Evolutionary conservation across 2,329 filamentous ascomycete species (phyloP).

Genomic region (Xylariaceae sp.): DNA sequence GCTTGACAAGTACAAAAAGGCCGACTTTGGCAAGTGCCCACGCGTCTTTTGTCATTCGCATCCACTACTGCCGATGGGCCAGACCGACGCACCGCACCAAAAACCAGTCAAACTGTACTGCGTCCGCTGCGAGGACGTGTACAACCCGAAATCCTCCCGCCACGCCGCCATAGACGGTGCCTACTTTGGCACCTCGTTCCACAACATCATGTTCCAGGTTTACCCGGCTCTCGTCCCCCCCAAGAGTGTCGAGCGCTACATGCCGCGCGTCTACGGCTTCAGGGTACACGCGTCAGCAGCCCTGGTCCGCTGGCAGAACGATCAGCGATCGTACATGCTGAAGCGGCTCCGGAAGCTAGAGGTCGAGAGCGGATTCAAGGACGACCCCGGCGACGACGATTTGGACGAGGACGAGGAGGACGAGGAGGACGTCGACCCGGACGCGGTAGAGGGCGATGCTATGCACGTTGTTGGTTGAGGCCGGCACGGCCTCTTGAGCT

Average conservation of each 20-base stretch:
- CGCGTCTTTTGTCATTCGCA: constrained; percentile 92
- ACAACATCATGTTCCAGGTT: constrained; percentile 98
- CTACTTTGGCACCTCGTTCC: constrained; percentile 96
- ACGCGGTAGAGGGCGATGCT: constrained; percentile 20
- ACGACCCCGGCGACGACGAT: constrained; percentile 52
- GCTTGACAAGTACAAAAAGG: constrained; percentile 99
- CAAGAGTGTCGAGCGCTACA: constrained; percentile 80
- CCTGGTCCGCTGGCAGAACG: constrained; percentile 84
- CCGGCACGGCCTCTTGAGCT: no score
- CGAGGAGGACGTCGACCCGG: constrained; percentile 30
- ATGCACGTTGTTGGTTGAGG: constrained; percentile 22
- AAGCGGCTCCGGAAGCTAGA: constrained; percentile 61
- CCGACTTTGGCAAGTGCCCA: constrained; percentile 95
- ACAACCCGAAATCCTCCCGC: constrained; percentile 93
- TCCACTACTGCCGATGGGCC: constrained; percentile 88
- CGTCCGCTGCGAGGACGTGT: constrained; percentile 92
- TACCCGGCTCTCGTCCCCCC: constrained; percentile 83
- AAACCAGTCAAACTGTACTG: constrained; percentile 97
- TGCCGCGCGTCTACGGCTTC: constrained; percentile 90
- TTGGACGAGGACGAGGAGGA: constrained; percentile 54
- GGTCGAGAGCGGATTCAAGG: constrained; percentile 74
- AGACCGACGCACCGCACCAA: constrained; percentile 78
- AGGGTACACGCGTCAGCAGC: constrained; percentile 86
- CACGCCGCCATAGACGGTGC: constrained; percentile 94
- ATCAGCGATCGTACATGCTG: constrained; percentile 74